Evolutionary conservation across 2,329 filamentous ascomycete genomes (phyloP).

Genomic region (Mariannaea elegans): DNA sequence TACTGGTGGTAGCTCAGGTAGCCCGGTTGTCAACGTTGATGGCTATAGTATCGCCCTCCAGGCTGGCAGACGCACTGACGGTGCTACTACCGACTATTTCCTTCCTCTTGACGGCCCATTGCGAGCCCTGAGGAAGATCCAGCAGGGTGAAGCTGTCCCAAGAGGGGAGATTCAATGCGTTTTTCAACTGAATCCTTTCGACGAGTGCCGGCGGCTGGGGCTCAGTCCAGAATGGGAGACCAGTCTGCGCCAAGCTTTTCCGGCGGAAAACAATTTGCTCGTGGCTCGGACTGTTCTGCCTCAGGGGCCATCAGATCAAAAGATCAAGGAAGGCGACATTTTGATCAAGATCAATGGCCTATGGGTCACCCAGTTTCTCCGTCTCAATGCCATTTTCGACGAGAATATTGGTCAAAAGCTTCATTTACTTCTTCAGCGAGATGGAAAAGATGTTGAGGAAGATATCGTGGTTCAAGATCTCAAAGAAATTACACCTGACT

Average conservation of each 20-base stretch:
- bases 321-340: conserved; percentile 94
- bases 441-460: conserved; percentile 86
- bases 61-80: conserved; percentile 91
- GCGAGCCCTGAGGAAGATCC: conserved; percentile 86
- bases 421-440: conserved; percentile 84
- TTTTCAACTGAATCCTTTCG: conserved; percentile 96
- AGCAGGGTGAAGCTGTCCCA: conserved; percentile 77
- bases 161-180: conserved; percentile 96
- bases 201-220: conserved; percentile 91
- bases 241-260: conserved; percentile 81
- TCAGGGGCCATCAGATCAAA: conserved; percentile 84
- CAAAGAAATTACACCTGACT: conserved; percentile 93
- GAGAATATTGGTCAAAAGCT: conserved; percentile 83
- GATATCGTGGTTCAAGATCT: conserved; percentile 88
- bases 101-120: conserved; percentile 90
- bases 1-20: conserved; percentile 96
- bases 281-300: conserved; percentile 95
- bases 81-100: conserved; percentile 98
- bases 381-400: conserved; percentile 90
- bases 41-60: conserved; percentile 92
- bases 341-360: conserved; percentile 93
- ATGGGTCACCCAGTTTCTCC: conserved; percentile 91
- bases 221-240: conserved; percentile 88
- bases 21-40: conserved; percentile 95
- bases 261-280: conserved; percentile 94